Percentiles rank a stretch among this genome's conserved stretches.
phyloP scores from a whole-genome alignment of 352 stramenopile genomes.

The Blastocystis sp. region DNA sequence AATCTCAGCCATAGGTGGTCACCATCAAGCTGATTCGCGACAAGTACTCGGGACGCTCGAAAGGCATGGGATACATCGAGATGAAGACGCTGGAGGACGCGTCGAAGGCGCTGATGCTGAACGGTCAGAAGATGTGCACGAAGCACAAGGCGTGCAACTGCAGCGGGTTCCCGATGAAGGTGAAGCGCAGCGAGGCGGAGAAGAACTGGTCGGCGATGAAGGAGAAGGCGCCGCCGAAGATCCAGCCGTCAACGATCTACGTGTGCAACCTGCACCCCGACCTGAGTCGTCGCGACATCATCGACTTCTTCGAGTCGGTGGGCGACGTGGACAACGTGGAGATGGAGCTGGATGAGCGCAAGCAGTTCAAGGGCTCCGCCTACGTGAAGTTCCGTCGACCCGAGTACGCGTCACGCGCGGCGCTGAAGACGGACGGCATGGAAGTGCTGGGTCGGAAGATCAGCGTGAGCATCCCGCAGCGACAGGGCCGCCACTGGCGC shows the following conservation, averaged over 20 bases:
- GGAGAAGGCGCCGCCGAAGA: conserved; percentile 35
- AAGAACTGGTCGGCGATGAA: conserved; percentile 57
- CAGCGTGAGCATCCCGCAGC: conserved; percentile 5
- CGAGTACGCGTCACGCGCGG: conserved; percentile 14
- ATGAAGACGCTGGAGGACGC: conserved; percentile 37
- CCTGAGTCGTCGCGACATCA: conserved; percentile 6
- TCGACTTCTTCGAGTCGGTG: conserved; percentile 20
- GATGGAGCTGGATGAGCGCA: conserved; percentile 10
- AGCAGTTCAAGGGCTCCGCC: conserved; percentile 17
- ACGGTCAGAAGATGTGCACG: conserved; percentile 55
- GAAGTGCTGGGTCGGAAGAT: conserved; percentile 7
- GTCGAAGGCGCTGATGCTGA: conserved; percentile 22
- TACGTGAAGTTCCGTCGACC: conserved; percentile 50
- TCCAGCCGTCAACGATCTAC: conserved; percentile 35
- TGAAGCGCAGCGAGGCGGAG: conserved; percentile 55
- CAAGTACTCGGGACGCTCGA: conserved; percentile 1
- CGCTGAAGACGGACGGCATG: conserved; percentile 9
- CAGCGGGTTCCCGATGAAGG: conserved; percentile 54
- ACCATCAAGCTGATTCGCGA: conserved; percentile 52
- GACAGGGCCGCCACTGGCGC: not conserved
- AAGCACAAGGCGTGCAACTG: conserved; percentile 56
- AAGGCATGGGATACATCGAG: conserved; percentile 55
- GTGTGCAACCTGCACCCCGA: conserved; percentile 14
- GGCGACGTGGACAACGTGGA: conserved; percentile 45
- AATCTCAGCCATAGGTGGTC: not conserved